Percentiles rank a stretch among this genome's conserved stretches.
Conservation (phyloP, 805 yeast genomes). For the Cyberlindnera meyerae region DNA sequence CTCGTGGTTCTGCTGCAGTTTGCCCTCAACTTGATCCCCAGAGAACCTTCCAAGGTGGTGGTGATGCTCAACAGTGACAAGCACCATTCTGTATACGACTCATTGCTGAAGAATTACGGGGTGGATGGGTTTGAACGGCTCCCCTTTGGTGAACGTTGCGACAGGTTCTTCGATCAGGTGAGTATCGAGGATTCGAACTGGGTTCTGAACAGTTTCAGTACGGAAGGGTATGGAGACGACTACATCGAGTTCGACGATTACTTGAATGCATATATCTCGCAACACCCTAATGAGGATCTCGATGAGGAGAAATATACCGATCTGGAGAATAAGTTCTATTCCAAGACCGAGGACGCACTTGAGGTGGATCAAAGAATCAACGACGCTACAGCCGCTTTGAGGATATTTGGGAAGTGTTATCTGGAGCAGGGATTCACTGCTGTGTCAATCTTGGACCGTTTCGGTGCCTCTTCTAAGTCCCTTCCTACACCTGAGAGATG, state of each 20-base stretch:
- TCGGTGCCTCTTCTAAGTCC: too few relatives aligned
- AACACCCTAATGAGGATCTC: constrained; percentile 4
- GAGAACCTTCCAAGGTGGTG: background rate
- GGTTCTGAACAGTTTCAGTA: constrained; percentile 19
- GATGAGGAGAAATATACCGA: constrained; percentile 5
- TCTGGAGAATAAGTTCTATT: constrained; percentile 14
- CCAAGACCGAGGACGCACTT: constrained; percentile 5
- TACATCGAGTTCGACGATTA: constrained; percentile 16
- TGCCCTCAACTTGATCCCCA: too few relatives aligned
- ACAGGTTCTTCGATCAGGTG: constrained; percentile 15
- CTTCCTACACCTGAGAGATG: constrained; percentile 11
- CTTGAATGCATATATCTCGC: constrained; percentile 4
- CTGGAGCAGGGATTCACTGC: constrained; percentile 8
- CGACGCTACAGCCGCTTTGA: constrained; percentile 17
- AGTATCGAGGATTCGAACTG: constrained; percentile 10
- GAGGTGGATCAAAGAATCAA: constrained; percentile 18
- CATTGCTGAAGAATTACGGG: constrained; percentile 3
- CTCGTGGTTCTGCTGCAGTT: too few relatives aligned
- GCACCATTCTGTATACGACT: constrained; percentile 17
- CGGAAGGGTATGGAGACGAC: constrained; percentile 20
- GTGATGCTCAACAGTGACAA: constrained; percentile 13
- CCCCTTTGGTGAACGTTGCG: constrained; percentile 15
- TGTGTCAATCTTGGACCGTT: too few relatives aligned
- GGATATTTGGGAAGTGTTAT: constrained; percentile 23
- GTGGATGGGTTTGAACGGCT: constrained; percentile 6